Evolutionary conservation across 345 rosid genomes (phyloP).

Genomic region (Pseudoturritis turrita): DNA sequence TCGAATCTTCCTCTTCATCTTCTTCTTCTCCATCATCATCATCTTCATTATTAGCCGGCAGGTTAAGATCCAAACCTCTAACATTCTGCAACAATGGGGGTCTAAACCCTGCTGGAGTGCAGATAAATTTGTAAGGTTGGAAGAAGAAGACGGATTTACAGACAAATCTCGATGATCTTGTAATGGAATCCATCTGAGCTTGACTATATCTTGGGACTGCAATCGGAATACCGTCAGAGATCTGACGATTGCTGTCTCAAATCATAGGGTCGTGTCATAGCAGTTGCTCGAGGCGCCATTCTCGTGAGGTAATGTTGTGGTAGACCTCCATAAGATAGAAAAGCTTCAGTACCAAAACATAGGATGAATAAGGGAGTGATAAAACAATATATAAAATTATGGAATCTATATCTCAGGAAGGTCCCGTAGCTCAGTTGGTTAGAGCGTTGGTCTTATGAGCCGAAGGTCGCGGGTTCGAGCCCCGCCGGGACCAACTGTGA

Average conservation of each 20-base stretch:
- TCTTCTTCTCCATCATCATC: not conserved
- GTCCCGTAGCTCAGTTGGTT: slow-evolving; percentile 99
- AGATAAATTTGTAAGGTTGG: no score
- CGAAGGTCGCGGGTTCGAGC: slow-evolving; percentile 97
- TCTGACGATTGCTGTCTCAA: not conserved
- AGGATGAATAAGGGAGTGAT: not conserved
- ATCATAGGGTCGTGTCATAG: not conserved
- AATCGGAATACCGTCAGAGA: no score
- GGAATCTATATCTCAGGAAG: rapidly evolving
- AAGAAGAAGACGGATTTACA: no score
- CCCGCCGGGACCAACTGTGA: slow-evolving; percentile 68
- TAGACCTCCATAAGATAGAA: no score
- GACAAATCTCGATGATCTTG: not conserved
- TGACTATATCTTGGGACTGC: no score
- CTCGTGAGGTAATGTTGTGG: not conserved
- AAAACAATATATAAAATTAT: rapidly evolving
- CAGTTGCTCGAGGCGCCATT: not conserved
- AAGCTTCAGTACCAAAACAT: no score
- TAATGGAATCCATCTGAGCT: not conserved
- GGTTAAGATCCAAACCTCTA: not conserved
- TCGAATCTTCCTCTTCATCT: not conserved
- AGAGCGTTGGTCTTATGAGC: slow-evolving; percentile 99
- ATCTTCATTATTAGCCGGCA: not conserved
- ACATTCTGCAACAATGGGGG: not conserved
- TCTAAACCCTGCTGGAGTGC: no score